A percentile compares a stretch with the other conserved stretches of the same genome.
Evolutionary conservation across 805 yeast genomes (phyloP).

Genomic region (Yamadazyma olivae): DNA sequence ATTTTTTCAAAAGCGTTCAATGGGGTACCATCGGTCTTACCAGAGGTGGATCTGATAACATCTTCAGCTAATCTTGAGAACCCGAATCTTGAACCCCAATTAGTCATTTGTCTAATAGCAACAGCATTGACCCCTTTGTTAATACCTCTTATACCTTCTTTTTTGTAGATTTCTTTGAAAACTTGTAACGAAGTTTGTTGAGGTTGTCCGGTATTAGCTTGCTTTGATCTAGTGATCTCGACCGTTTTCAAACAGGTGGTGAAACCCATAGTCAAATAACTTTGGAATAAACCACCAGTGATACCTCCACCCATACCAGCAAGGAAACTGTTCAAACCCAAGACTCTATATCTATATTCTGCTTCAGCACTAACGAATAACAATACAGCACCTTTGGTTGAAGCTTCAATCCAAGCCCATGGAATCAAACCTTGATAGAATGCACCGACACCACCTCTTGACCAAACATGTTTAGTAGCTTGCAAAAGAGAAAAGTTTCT

Average conservation of each 20-base stretch:
- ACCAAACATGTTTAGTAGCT: constrained; percentile 77
- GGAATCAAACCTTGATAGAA: constrained; percentile 98
- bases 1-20: constrained; percentile 79
- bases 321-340: constrained; percentile 66
- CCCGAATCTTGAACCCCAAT: constrained; percentile 98
- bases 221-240: constrained; percentile 90
- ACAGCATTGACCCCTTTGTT: constrained; percentile 98
- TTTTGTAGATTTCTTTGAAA: constrained; percentile 75
- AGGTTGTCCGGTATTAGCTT: constrained; percentile 58
- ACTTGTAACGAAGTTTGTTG: constrained; percentile 78
- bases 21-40: constrained; percentile 55
- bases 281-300: constrained; percentile 94
- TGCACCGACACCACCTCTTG: constrained; percentile 89
- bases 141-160: constrained; percentile 91
- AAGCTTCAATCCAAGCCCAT: constrained; percentile 99
- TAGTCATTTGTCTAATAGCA: constrained; percentile 97
- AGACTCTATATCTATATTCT: constrained; percentile 66
- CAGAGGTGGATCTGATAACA: constrained; percentile 59
- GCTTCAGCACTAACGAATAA: constrained; percentile 91
- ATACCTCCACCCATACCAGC: constrained; percentile 96
- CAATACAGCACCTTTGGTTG: constrained; percentile 97
- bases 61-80: constrained; percentile 90
- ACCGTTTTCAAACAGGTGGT: constrained; percentile 99
- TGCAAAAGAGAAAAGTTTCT: constrained; percentile 64
- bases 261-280: constrained; percentile 95